Conservation (phyloP, 106 monocot genomes). For the Allium fistulosum region DNA sequence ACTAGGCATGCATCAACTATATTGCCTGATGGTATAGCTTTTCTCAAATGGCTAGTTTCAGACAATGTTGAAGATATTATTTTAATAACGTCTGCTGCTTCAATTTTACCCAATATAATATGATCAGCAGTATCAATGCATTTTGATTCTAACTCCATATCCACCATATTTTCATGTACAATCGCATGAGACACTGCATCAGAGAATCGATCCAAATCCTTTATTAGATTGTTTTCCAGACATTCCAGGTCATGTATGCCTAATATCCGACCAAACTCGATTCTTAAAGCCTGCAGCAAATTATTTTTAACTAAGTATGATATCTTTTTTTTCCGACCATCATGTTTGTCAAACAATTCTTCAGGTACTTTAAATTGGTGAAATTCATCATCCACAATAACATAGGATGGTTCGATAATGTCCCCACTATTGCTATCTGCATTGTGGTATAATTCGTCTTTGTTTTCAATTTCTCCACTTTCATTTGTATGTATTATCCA, state of each 20-base stretch:
- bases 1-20: slow-evolving; percentile 72
- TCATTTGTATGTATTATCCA: slow-evolving; percentile 60
- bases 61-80: slow-evolving; percentile 47
- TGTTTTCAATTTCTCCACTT: slow-evolving; percentile 8
- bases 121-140: background rate
- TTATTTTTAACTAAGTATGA: slow-evolving; percentile 30
- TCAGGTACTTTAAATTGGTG: slow-evolving; percentile 10
- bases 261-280: slow-evolving; percentile 69
- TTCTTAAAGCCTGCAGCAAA: slow-evolving; percentile 51
- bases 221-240: slow-evolving; percentile 30
- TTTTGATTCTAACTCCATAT: slow-evolving; percentile 24
- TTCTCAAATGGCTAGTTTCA: slow-evolving; percentile 42
- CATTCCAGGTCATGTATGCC: slow-evolving; percentile 30
- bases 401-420: slow-evolving; percentile 59
- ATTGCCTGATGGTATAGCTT: slow-evolving; percentile 73
- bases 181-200: slow-evolving; percentile 33
- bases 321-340: slow-evolving; percentile 23
- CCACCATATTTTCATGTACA: slow-evolving; percentile 27
- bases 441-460: slow-evolving; percentile 10
- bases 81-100: slow-evolving; percentile 32
- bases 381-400: slow-evolving; percentile 23
- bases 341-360: slow-evolving; percentile 1
- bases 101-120: slow-evolving; percentile 48
- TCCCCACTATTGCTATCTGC: slow-evolving; percentile 1
- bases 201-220: slow-evolving; percentile 53